phyloP scores from a whole-genome alignment of 2,329 filamentous ascomycete species.

The Sclerotiophoma versabilis region DNA sequence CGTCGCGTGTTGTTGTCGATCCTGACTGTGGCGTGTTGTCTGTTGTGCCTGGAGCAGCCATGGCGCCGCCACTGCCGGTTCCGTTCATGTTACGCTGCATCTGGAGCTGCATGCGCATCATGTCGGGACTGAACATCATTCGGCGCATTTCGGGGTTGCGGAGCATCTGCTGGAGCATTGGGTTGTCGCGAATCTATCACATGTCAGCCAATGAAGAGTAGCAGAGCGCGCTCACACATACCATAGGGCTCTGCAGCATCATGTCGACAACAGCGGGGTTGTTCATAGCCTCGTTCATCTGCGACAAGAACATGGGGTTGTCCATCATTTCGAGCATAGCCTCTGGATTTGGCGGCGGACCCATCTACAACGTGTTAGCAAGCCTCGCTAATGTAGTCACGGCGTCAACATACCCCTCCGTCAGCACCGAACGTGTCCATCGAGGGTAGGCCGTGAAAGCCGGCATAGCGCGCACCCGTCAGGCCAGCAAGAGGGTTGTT shows the following conservation, averaged over 20 bases:
- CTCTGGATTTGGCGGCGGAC: slow-evolving; percentile 81
- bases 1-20: slow-evolving; percentile 46
- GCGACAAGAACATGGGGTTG: slow-evolving; percentile 84
- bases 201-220: slow-evolving; percentile 18
- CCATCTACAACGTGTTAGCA: slow-evolving; percentile 71
- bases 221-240: slow-evolving; percentile 9
- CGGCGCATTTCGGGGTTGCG: slow-evolving; percentile 86
- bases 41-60: slow-evolving; percentile 90
- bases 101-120: slow-evolving; percentile 80
- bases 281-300: slow-evolving; percentile 92
- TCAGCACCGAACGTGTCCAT: slow-evolving; percentile 92
- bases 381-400: background rate
- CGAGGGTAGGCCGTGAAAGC: slow-evolving; percentile 86
- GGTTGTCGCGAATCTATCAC: slow-evolving; percentile 77
- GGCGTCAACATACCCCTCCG: slow-evolving; percentile 77
- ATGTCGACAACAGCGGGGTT: slow-evolving; percentile 95
- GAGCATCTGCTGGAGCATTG: slow-evolving; percentile 85
- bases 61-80: slow-evolving; percentile 56
- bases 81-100: slow-evolving; percentile 73
- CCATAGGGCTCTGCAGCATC: slow-evolving; percentile 67
- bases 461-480: slow-evolving; percentile 92
- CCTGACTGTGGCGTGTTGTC: slow-evolving; percentile 72
- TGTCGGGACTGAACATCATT: slow-evolving; percentile 91
- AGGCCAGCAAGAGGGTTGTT: slow-evolving; percentile 90
- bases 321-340: slow-evolving; percentile 84